Evolutionary conservation across 768 basidiomycete genomes (phyloP).

Genomic region (Leucocoprinus birnbaumii): DNA sequence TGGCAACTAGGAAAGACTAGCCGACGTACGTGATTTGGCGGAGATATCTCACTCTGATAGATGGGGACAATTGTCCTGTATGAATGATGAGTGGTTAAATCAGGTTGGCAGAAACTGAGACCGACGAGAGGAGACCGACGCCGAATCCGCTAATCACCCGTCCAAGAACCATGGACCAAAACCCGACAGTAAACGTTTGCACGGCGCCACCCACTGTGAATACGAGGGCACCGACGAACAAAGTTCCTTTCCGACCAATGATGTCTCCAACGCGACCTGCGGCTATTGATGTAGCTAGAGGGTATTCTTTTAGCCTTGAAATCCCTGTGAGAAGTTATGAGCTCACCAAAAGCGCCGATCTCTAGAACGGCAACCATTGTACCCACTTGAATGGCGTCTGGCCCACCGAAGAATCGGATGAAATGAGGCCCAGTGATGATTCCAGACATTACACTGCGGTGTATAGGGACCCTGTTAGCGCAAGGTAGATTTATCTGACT

Average conservation of each 20-base stretch:
- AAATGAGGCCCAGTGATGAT: constrained; percentile 85
- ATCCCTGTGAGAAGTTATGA: not conserved
- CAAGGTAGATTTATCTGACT: constrained; percentile 9
- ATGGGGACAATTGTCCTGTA: constrained; percentile 77
- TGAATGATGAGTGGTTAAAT: not conserved
- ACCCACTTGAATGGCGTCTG: constrained; percentile 64
- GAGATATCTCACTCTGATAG: constrained; percentile 90
- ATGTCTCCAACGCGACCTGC: constrained; percentile 79
- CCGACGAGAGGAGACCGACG: constrained; percentile 75
- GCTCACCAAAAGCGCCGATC: constrained; percentile 78
- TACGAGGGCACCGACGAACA: constrained; percentile 69
- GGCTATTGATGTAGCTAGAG: constrained; percentile 69
- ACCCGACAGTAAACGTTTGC: constrained; percentile 71
- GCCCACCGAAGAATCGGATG: constrained; percentile 70
- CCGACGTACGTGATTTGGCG: constrained; percentile 68
- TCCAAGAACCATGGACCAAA: constrained; percentile 68
- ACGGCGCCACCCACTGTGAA: constrained; percentile 77
- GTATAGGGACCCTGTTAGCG: not conserved
- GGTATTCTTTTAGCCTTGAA: not conserved
- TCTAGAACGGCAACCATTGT: constrained; percentile 92
- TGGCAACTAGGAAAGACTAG: not conserved
- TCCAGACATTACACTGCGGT: constrained; percentile 71
- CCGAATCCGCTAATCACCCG: constrained; percentile 74
- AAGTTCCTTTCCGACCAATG: constrained; percentile 70
- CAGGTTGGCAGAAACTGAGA: constrained; percentile 11